Base-by-base conservation (phyloP, 2,329 filamentous ascomycete species). In the Colletotrichum filicis region DNA sequence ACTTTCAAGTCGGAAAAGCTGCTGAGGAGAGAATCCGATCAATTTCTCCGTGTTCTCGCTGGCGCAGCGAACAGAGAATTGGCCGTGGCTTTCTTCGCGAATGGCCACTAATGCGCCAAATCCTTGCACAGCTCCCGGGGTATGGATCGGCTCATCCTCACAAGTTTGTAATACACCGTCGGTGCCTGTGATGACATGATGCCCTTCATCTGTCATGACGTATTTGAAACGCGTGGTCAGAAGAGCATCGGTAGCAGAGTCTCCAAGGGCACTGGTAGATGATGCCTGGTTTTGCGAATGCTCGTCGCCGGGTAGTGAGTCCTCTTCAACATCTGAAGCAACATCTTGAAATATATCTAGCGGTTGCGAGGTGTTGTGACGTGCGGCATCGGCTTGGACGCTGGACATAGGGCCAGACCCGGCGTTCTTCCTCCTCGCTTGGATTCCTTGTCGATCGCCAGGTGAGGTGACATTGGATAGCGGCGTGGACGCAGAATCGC, bases 101-200 rank as follows among this genome's bases (percentile, higher is more conserved):
- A 98, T 81, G 0, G 92, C 94, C 37, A 98, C 78, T 28, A 98
- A 84, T 4, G 94, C 86, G 1, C 95, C 95, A 76, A 97, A 98
- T 1, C 90, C 87, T 80, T 98, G 95, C 0, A 95, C 84, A 1
- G 94, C 93, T 42, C 95, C 95, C 1, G 95, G 95, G 1, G 95
- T 92, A 76, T 96, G 94, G 30, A 98, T 97, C 0, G 95, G 95
- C 78, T 98, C 95, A 78, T 98, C 95, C 81, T 98, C 95, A 79
- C 95, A 98, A 65, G 91, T 89, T 79, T 97, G 93, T 57, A 97
- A 83, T 1, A 88, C 90, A 2, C 91, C 92, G 66, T 94, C 91
- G 68, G 93, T 88, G 6, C 95, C 95, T 1, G 94, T 97, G 66
- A 97, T 94, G 35, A 97, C 89, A 30, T 93, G 91, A 82, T 98